Base-by-base conservation (phyloP, 2,329 filamentous ascomycete species). In the Fusarium stilboides region DNA sequence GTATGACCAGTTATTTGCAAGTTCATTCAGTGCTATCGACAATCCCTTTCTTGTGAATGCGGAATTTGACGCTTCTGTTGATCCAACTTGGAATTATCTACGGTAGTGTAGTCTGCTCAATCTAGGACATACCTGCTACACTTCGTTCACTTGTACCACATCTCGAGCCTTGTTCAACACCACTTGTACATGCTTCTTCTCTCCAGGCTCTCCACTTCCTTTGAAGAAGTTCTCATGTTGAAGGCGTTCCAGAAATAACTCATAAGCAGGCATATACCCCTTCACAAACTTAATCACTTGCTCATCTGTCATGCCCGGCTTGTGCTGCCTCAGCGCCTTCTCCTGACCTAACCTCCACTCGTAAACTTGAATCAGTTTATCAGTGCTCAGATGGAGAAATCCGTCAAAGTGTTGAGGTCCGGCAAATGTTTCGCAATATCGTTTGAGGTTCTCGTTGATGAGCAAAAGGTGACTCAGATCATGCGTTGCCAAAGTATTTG, bases 1-100 rank as follows among this genome's bases (percentile, higher is more conserved):
- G 77, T 78, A 77, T 37, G 77, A 78, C 9, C 77, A 78, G 37
- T 43, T 78, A 19, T 78, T 78, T 58, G 76, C 75, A 1, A 78
- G 76, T 36, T 77, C 76, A 1, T 78, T 78, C 43, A 77, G 75
- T 24, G 76, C 76, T 2, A 76, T 78, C 44, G 77, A 78, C 10
- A 78, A 77, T 19, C 77, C 77, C 0, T 77, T 77, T 24, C 65
- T 78, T 15, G 76, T 74, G 6, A 74, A 77, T 17, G 76, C 77
- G 0, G 74, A 78, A 36, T 77, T 79, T 43, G 75, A 79, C 51
- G 67, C 76, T 2, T 77, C 75, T 10, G 71, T 77, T 10, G 75
- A 78, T 31, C 76, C 77, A 14, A 78, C 72, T 2, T 78, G 77
- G 77, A 74, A 73, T 8, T 77, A 76, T 39, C 24, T 77, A 3